Evolutionary conservation across 441 rosid species (phyloP).

Genomic region (Erodium moschatum): DNA sequence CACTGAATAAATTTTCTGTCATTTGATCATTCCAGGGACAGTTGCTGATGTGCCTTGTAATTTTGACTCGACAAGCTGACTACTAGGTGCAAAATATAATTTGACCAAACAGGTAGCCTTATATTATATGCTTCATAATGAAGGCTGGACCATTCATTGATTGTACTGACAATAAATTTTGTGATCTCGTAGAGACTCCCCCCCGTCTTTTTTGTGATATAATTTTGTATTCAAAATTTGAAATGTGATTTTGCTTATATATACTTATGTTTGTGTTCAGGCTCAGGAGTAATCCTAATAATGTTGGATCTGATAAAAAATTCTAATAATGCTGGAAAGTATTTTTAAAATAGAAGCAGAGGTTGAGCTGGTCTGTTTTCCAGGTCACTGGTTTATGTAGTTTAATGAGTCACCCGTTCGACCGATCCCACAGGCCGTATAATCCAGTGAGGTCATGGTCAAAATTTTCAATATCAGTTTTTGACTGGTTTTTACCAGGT

Average conservation of each 20-base stretch:
- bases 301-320: no score
- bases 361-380: no score
- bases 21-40: not conserved
- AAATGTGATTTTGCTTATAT: not conserved
- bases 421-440: no score
- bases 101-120: not conserved
- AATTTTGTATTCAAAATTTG: not conserved
- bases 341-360: no score
- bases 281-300: not conserved
- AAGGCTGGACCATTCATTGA: not conserved
- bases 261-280: not conserved
- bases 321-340: no score
- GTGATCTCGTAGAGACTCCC: conserved; percentile 6
- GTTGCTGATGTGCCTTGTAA: conserved; percentile 16
- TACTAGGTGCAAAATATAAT: conserved; percentile 13
- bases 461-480: no score
- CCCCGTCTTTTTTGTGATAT: conserved; percentile 1
- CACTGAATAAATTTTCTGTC: not conserved
- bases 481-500: no score
- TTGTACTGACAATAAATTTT: conserved; percentile 12
- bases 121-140: not conserved
- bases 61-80: not conserved
- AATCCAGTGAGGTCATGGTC: no score
- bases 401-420: no score
- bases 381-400: no score